These are phyloP conservation scores for Colletotrichum musicola DNA, from an alignment of 2,329 filamentous ascomycete species.

Conservation along the genomic window DNA sequence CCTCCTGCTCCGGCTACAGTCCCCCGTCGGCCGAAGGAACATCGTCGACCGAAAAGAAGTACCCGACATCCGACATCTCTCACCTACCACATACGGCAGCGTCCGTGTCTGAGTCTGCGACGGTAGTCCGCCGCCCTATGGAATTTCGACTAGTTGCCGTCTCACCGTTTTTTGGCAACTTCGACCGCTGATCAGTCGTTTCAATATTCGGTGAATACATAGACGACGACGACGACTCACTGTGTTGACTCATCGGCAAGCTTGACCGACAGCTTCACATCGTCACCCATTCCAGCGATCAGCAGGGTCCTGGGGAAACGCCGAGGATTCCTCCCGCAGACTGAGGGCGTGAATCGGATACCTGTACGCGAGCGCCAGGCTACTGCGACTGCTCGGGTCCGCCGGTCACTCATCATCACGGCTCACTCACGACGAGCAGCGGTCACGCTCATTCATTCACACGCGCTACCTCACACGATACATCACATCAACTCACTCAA, in stretches of 20 bases:
- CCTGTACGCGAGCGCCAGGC: slow-evolving; percentile 7
- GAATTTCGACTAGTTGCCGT: neutral
- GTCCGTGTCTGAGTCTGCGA: slow-evolving; percentile 8
- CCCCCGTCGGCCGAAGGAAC: neutral
- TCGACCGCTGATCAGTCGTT: neutral
- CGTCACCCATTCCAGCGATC: slow-evolving; percentile 5
- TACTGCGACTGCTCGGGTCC: neutral
- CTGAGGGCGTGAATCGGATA: slow-evolving; percentile 14
- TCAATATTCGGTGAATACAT: neutral
- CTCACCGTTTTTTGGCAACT: neutral
- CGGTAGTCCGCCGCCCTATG: neutral
- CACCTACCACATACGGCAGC: neutral
- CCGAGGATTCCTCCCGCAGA: neutral
- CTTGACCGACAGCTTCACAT: slow-evolving; percentile 11
- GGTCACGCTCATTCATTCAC: neutral
- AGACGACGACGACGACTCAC: neutral
- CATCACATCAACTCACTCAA: neutral
- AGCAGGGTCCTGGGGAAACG: slow-evolving; percentile 21
- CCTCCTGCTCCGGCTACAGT: neutral
- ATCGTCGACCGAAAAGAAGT: neutral
- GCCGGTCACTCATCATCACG: slow-evolving; percentile 15
- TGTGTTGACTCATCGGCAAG: slow-evolving; percentile 26
- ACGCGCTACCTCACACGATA: neutral
- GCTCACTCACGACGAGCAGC: slow-evolving; percentile 4
- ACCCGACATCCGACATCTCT: no score